phyloP scores from a whole-genome alignment of 441 rosid genomes.

The Erodium texanum region DNA sequence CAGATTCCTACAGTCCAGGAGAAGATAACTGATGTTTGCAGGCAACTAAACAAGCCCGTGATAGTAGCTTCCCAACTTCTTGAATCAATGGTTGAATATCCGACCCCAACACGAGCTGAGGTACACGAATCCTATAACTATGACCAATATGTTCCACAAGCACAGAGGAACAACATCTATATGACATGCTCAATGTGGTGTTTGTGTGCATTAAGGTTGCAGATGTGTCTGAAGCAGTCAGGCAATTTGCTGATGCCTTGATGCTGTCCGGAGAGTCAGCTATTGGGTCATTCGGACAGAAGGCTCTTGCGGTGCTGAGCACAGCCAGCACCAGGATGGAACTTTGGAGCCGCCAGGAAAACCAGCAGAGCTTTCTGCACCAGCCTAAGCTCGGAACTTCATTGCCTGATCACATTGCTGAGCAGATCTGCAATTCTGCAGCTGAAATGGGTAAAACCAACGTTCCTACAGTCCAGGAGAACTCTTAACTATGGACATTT shows the following conservation, averaged over 20 bases:
- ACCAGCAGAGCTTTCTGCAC: constrained; percentile 23
- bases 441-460: constrained; percentile 50
- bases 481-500: too few relatives aligned
- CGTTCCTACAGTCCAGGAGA: too few relatives aligned
- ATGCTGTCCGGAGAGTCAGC: constrained; percentile 80
- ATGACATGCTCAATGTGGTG: not conserved
- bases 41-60: constrained; percentile 64
- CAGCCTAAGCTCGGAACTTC: constrained; percentile 35
- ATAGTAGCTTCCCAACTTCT: constrained; percentile 73
- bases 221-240: constrained; percentile 67
- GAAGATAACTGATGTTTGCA: constrained; percentile 37
- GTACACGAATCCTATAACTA: constrained; percentile 20
- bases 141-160: not conserved
- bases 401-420: constrained; percentile 48
- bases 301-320: constrained; percentile 53
- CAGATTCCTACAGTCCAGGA: constrained; percentile 66
- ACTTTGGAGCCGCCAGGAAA: constrained; percentile 46
- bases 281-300: constrained; percentile 48
- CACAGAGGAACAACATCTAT: not conserved
- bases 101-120: constrained; percentile 75
- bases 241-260: constrained; percentile 63
- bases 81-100: constrained; percentile 70
- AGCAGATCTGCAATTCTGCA: constrained; percentile 57
- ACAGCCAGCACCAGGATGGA: constrained; percentile 62
- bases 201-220: constrained; percentile 37